These are phyloP conservation scores for Axilococcus clingmanii DNA, from an alignment of 139 green algal species.

Conservation along the genomic window DNA sequence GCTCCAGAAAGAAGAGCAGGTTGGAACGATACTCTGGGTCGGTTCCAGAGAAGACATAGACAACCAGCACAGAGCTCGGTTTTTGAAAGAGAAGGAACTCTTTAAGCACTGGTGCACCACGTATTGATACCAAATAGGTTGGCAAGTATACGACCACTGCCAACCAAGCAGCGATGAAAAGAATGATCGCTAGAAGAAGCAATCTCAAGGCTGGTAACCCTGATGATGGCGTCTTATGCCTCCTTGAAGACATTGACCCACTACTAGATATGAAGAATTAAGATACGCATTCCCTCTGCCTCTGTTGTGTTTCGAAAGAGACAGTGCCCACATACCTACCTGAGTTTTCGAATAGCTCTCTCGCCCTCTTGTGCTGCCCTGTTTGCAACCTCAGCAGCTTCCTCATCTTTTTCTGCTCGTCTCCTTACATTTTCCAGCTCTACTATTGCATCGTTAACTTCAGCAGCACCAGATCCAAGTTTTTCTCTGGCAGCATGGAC, in stretches of 20 bases:
- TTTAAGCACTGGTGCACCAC: too few relatives aligned
- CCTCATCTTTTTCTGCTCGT: slow-evolving; percentile 12
- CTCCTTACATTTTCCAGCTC: slow-evolving; percentile 22
- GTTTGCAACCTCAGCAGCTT: background rate
- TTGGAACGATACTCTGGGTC: slow-evolving; percentile 65
- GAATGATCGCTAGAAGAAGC: too few relatives aligned
- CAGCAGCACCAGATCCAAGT: slow-evolving; percentile 32
- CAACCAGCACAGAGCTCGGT: slow-evolving; percentile 49
- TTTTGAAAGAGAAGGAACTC: too few relatives aligned
- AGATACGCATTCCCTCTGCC: too few relatives aligned
- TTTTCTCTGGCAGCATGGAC: slow-evolving; percentile 46
- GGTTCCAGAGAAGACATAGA: slow-evolving; percentile 67
- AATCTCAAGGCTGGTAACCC: too few relatives aligned
- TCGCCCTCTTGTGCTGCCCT: background rate
- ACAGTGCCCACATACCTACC: background rate
- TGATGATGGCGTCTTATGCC: too few relatives aligned
- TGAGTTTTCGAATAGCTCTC: background rate
- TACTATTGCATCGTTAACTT: slow-evolving; percentile 23
- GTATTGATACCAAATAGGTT: too few relatives aligned
- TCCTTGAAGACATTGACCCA: too few relatives aligned
- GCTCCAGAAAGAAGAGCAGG: slow-evolving; percentile 56
- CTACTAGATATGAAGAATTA: too few relatives aligned
- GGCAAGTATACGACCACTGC: too few relatives aligned
- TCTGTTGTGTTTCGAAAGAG: too few relatives aligned
- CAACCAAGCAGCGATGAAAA: too few relatives aligned